Conservation (phyloP, 2,329 filamentous ascomycete species). For the Neophaeococcomyces mojaviensis region DNA sequence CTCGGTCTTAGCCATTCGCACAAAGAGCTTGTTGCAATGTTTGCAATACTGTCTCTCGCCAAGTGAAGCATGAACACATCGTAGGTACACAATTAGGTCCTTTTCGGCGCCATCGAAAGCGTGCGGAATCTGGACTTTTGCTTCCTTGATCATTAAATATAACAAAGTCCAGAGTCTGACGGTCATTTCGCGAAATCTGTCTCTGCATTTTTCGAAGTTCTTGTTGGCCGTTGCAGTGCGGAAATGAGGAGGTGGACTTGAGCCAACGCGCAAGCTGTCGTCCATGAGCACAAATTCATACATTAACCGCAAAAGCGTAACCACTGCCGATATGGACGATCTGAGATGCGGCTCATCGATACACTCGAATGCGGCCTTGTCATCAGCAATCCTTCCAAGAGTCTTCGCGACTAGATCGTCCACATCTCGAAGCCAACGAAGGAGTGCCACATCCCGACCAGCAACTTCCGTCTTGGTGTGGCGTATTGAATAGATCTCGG, state of each 20-base stretch:
- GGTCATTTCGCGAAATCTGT: slow-evolving; percentile 77
- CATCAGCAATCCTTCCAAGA: slow-evolving; percentile 60
- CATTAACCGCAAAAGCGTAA: slow-evolving; percentile 64
- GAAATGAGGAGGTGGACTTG: slow-evolving; percentile 54
- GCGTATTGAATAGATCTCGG: slow-evolving; percentile 56
- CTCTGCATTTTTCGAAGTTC: slow-evolving; percentile 45
- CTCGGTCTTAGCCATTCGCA: slow-evolving; percentile 83
- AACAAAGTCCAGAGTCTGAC: slow-evolving; percentile 81
- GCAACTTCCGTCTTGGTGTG: slow-evolving; percentile 47
- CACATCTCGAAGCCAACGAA: slow-evolving; percentile 70
- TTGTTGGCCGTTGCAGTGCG: slow-evolving; percentile 40
- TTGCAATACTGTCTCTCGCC: slow-evolving; percentile 82
- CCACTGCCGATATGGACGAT: slow-evolving; percentile 63
- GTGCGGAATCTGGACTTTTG: slow-evolving; percentile 58
- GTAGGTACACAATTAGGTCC: slow-evolving; percentile 70
- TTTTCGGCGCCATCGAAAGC: slow-evolving; percentile 60
- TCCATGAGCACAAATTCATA: slow-evolving; percentile 76
- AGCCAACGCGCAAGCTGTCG: slow-evolving; percentile 74
- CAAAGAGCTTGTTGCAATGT: slow-evolving; percentile 73
- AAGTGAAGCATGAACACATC: slow-evolving; percentile 73
- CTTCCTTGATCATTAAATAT: slow-evolving; percentile 72
- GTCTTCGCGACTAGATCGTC: slow-evolving; percentile 69
- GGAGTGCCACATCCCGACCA: slow-evolving; percentile 60
- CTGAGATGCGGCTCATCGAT: slow-evolving; percentile 72
- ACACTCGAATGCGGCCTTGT: slow-evolving; percentile 68